A percentile compares a stretch with the other conserved stretches of the same genome.
These are phyloP conservation scores for Berkeleyomyces rouxiae DNA, from an alignment of 2,329 filamentous ascomycete genomes.

Conservation along the genomic window DNA sequence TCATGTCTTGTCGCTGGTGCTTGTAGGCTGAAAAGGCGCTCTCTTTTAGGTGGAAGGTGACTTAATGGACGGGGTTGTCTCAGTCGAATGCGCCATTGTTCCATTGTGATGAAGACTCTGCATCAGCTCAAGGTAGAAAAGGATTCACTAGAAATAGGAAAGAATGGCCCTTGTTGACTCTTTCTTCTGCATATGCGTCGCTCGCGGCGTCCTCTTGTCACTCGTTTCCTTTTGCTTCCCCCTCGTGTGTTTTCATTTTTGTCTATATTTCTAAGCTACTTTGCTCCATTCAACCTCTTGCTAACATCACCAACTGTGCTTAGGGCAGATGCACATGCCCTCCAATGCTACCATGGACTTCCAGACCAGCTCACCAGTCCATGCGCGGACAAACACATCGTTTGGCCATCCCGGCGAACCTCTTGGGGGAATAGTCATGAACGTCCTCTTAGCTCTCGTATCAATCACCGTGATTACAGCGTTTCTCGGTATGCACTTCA, in stretches of 20 bases:
- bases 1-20: background rate
- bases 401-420: slow-evolving; percentile 16
- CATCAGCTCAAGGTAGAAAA: background rate
- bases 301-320: no score
- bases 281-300: background rate
- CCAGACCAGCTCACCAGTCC: background rate
- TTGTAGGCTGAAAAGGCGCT: background rate
- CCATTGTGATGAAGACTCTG: background rate
- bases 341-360: background rate
- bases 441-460: slow-evolving; percentile 22
- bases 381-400: background rate
- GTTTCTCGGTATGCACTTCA: slow-evolving; percentile 22
- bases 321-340: background rate
- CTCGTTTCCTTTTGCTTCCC: background rate
- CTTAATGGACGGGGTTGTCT: background rate
- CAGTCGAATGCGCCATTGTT: background rate
- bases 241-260: background rate
- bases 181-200: background rate
- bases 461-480: slow-evolving; percentile 22
- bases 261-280: background rate
- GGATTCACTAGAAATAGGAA: background rate
- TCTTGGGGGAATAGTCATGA: slow-evolving; percentile 22
- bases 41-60: background rate
- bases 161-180: background rate
- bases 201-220: background rate